Evolutionary conservation across 2,329 filamentous ascomycete genomes (phyloP).

Genomic region (Colletotrichum navitas): DNA sequence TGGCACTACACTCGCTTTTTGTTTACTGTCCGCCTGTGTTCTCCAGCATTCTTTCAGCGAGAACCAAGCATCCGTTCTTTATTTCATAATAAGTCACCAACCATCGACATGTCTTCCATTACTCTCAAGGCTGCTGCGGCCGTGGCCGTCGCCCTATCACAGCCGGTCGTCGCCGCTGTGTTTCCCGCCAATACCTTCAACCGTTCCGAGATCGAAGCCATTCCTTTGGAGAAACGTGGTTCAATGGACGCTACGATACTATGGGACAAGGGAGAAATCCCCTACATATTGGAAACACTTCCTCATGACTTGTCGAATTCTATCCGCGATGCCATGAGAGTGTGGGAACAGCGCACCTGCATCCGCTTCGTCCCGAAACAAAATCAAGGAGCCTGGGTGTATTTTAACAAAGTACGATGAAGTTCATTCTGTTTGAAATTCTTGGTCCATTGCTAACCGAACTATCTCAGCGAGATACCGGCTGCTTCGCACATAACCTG

Average conservation of each 20-base stretch:
- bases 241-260: neutral
- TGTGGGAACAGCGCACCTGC: conserved; percentile 23
- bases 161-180: neutral
- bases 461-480: neutral
- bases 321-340: conserved; percentile 21
- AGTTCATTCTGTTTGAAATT: neutral
- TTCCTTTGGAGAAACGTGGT: conserved; percentile 20
- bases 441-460: neutral
- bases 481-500: neutral
- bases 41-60: neutral
- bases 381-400: neutral
- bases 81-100: neutral
- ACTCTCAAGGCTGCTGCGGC: neutral
- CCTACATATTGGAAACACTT: conserved; percentile 13
- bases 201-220: conserved; percentile 20
- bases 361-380: conserved; percentile 21
- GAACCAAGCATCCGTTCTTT: neutral
- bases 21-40: neutral
- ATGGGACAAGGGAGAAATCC: conserved; percentile 4
- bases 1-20: neutral
- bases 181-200: conserved; percentile 1
- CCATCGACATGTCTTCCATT: neutral
- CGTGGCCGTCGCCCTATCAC: conserved; percentile 16
- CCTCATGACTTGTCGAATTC: conserved; percentile 18
- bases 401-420: conserved; percentile 20